Conservation (phyloP, 176 grass and related monocot species). For the Oryza meridionalis region DNA sequence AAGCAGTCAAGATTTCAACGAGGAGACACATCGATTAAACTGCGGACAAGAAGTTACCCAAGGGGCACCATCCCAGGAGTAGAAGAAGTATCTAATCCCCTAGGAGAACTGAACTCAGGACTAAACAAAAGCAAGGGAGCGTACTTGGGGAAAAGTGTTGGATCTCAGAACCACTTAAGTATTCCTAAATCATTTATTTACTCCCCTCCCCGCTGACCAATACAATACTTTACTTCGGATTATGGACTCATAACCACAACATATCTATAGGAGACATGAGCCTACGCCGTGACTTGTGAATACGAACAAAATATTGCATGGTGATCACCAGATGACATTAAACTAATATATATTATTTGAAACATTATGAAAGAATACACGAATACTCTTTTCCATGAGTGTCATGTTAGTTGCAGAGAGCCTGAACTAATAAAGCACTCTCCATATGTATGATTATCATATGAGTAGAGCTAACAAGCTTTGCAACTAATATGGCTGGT, state of each 20-base stretch:
- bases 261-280: slow-evolving; percentile 47
- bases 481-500: slow-evolving; percentile 8
- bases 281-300: slow-evolving; percentile 49
- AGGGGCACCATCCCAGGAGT: slow-evolving; percentile 52
- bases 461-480: neutral
- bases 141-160: slow-evolving; percentile 51
- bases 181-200: slow-evolving; percentile 39
- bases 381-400: slow-evolving; percentile 16
- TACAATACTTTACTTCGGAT: slow-evolving; percentile 39
- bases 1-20: slow-evolving; percentile 34
- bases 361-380: slow-evolving; percentile 15
- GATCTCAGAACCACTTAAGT: slow-evolving; percentile 57
- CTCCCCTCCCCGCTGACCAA: slow-evolving; percentile 39
- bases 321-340: slow-evolving; percentile 38
- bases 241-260: slow-evolving; percentile 47
- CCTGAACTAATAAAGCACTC: slow-evolving; percentile 30
- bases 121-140: slow-evolving; percentile 48
- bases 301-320: slow-evolving; percentile 40
- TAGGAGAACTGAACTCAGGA: slow-evolving; percentile 25
- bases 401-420: slow-evolving; percentile 27
- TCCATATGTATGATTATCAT: neutral
- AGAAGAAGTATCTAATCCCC: slow-evolving; percentile 85
- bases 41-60: slow-evolving; percentile 52
- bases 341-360: slow-evolving; percentile 29
- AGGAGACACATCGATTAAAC: slow-evolving; percentile 44